Evolutionary conservation across 495 filamentous ascomycete species (phyloP).

Genomic region (Xylaria scruposa): DNA sequence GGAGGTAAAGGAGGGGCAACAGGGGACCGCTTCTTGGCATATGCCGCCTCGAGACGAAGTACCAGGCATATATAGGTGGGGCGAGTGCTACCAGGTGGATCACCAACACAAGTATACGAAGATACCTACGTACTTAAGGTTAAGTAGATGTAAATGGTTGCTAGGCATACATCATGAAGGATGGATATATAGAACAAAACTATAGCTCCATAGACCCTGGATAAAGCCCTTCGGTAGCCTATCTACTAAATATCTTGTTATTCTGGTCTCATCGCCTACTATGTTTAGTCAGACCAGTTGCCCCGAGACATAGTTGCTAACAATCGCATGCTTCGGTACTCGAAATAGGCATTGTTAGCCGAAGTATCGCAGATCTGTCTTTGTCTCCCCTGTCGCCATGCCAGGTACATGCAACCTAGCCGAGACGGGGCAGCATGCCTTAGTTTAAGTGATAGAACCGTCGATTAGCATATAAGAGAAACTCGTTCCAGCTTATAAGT

Average conservation of each 20-base stretch:
- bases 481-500: background rate
- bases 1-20: background rate
- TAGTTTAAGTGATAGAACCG: background rate
- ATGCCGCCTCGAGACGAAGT: background rate
- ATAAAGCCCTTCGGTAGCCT: background rate
- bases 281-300: background rate
- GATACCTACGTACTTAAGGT: too few relatives aligned
- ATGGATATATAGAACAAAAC: too few relatives aligned
- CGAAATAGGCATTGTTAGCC: background rate
- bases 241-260: background rate
- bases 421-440: background rate
- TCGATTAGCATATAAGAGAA: background rate
- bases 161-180: too few relatives aligned
- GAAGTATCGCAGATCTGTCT: background rate
- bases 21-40: background rate
- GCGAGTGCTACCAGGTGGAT: too few relatives aligned
- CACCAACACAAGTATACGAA: too few relatives aligned
- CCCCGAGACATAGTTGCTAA: background rate
- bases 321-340: background rate
- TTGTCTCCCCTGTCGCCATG: background rate
- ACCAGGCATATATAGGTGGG: too few relatives aligned
- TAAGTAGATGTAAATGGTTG: too few relatives aligned
- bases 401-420: constrained; percentile 5
- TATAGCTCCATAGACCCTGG: background rate
- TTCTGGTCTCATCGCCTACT: background rate